Conservation (phyloP, 306 rosid genomes). For the Gleditsia sinensis region DNA sequence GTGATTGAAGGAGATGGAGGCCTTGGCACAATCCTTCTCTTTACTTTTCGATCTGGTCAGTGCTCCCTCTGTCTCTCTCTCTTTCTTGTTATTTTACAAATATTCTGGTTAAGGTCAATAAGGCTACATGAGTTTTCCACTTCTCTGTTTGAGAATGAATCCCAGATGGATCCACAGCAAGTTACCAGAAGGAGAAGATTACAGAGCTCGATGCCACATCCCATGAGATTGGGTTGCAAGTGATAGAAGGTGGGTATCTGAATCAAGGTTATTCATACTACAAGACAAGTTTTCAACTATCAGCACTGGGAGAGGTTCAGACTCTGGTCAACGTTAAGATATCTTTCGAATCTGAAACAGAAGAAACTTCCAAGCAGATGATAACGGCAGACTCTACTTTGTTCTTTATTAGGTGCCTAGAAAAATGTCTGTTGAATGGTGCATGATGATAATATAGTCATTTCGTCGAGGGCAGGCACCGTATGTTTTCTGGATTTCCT, state of each 20-base stretch:
- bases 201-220: slow-evolving; percentile 51
- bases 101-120: too few species aligned
- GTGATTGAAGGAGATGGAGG: slow-evolving; percentile 75
- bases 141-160: too few species aligned
- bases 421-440: slow-evolving; percentile 39
- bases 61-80: too few species aligned
- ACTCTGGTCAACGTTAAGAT: slow-evolving; percentile 57
- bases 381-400: slow-evolving; percentile 43
- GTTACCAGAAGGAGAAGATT: slow-evolving; percentile 58
- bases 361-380: slow-evolving; percentile 34
- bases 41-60: slow-evolving; percentile 44
- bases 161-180: slow-evolving; percentile 28
- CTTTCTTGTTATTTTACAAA: too few species aligned
- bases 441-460: background rate
- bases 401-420: slow-evolving; percentile 44
- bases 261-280: slow-evolving; percentile 56
- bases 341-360: slow-evolving; percentile 46
- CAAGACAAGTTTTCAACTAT: slow-evolving; percentile 51
- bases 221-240: slow-evolving; percentile 56
- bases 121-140: too few species aligned
- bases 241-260: slow-evolving; percentile 61
- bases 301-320: slow-evolving; percentile 31
- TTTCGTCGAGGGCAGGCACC: too few species aligned
- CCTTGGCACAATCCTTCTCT: slow-evolving; percentile 54
- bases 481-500: background rate